Base-by-base conservation (phyloP, 805 yeast genomes). In the Ogataea methanolica region DNA sequence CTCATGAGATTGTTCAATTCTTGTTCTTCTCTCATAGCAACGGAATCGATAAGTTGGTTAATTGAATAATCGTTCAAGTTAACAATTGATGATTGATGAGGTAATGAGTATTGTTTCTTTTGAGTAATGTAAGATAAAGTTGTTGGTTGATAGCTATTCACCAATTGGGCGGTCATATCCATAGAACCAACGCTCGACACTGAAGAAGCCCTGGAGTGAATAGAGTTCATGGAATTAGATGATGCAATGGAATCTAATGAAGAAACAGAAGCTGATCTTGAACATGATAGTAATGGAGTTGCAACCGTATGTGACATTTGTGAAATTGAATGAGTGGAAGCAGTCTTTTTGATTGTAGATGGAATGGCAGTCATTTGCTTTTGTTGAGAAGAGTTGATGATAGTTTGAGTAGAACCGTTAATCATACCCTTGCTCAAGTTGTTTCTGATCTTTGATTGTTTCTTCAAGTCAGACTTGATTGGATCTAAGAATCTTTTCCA, bases 401-500 rank as follows among this genome's bases (percentile, higher is more conserved):
- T 52, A 14, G 67, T 62, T 47, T 62, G 66, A 17, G 67, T 59
- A 11, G 67, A 60, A 9, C 60, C 59, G 36, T 52, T 41, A 33
- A 61, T 40, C 60, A 63, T 61, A 41, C 66, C 65, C 49, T 54
- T 59, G 29, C 56, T 47, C 41, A 62, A 42, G 40, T 51, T 59
- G 42, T 58, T 59, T 53, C 69, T 60, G 31, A 66, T 54, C 49
- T 58, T 61, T 22, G 61, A 55, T 49, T 64, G 63, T 50, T 55
- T 65, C 48, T 56, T 64, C 47, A 68, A 51, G 40, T 67, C 71
- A 0, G 55, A 44, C 56, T 70, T 76, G 63, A 79, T 77, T 34
- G 83, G 83, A 31, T 71, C 74, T 53, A 79, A 68, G 70, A 78
- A 76, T 49, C 69, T 63, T 48, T 60, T 64, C 61, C 78, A 70